These are phyloP conservation scores for Penicillium fimorum DNA, from an alignment of 495 filamentous ascomycete genomes.

Conservation along the genomic window DNA sequence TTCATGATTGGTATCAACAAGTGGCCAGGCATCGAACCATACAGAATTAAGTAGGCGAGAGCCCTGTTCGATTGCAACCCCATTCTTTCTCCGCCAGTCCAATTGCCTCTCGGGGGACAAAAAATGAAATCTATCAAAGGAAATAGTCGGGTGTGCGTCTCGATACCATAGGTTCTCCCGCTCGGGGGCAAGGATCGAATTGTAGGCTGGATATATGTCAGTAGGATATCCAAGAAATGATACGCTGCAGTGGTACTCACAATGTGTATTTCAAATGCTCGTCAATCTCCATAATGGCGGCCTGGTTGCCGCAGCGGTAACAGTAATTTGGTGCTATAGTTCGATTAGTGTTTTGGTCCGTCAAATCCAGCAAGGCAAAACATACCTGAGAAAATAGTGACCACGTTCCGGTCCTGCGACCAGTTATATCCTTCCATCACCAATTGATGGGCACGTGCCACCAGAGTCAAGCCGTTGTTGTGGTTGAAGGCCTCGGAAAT, in stretches of 20 bases:
- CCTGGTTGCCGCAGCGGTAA: conserved; percentile 97
- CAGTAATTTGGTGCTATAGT: conserved; percentile 88
- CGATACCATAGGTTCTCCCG: conserved; percentile 98
- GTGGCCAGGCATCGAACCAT: conserved; percentile 42
- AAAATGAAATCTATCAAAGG: conserved; percentile 63
- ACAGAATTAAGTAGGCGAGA: conserved; percentile 38
- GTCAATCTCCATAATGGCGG: conserved; percentile 99
- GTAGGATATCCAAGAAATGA: conserved; percentile 3
- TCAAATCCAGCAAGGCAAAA: conserved; percentile 3
- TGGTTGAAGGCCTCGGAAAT: conserved; percentile 99
- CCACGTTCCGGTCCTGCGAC: conserved; percentile 94
- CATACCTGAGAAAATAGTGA: conserved; percentile 97
- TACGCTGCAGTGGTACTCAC: conserved; percentile 56
- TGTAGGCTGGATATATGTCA: conserved; percentile 68
- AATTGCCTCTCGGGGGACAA: conserved; percentile 31
- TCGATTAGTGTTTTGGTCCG: conserved; percentile 9
- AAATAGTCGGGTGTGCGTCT: conserved; percentile 97
- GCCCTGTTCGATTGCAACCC: conserved; percentile 34
- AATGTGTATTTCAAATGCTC: conserved; percentile 99
- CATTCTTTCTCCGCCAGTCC: conserved; percentile 29
- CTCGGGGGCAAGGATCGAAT: conserved; percentile 97
- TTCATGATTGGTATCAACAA: conserved; percentile 53
- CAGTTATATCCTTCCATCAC: conserved; percentile 99
- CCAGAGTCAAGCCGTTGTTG: conserved; percentile 96
- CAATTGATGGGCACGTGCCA: conserved; percentile 91